These are phyloP conservation scores for Ogataea pini DNA, from an alignment of 805 yeast genomes.

Conservation along the genomic window DNA sequence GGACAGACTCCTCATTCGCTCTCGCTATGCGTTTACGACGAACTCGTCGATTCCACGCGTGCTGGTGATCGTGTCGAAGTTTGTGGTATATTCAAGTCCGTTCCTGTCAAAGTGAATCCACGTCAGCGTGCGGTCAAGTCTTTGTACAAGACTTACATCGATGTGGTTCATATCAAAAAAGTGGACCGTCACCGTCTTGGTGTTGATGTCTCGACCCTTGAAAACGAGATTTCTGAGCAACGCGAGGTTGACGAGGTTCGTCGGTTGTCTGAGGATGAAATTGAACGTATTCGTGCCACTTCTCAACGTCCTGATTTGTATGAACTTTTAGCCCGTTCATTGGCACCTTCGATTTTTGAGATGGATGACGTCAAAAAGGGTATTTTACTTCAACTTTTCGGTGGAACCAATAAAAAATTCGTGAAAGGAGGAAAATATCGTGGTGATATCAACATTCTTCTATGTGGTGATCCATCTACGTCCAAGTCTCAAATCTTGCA, in stretches of 20 bases:
- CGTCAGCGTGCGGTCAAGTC: slow-evolving; percentile 80
- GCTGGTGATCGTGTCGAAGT: slow-evolving; percentile 97
- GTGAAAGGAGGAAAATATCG: slow-evolving; percentile 90
- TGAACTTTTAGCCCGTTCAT: slow-evolving; percentile 80
- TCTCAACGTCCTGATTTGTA: slow-evolving; percentile 77
- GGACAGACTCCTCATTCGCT: slow-evolving; percentile 99
- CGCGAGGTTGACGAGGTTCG: slow-evolving; percentile 76
- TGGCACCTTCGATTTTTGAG: slow-evolving; percentile 97
- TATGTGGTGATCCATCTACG: slow-evolving; percentile 99
- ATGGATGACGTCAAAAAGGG: slow-evolving; percentile 98
- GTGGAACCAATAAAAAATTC: slow-evolving; percentile 91
- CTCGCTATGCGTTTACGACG: slow-evolving; percentile 92
- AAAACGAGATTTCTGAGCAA: slow-evolving; percentile 57
- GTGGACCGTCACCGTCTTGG: slow-evolving; percentile 81
- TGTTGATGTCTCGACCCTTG: slow-evolving; percentile 71
- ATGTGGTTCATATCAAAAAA: slow-evolving; percentile 90
- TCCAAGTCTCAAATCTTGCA: slow-evolving; percentile 92
- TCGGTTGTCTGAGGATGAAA: slow-evolving; percentile 66
- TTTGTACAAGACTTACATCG: slow-evolving; percentile 88
- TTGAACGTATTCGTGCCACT: slow-evolving; percentile 59
- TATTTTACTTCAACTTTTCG: slow-evolving; percentile 85
- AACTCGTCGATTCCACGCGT: slow-evolving; percentile 87
- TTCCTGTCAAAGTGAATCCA: slow-evolving; percentile 87
- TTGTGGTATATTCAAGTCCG: slow-evolving; percentile 90
- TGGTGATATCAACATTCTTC: slow-evolving; percentile 88